A percentile compares a stretch with the other conserved stretches of the same genome.
These are phyloP conservation scores for Moesziomyces sp. DNA, from an alignment of 1,284 basidiomycete species.

Conservation along the genomic window DNA sequence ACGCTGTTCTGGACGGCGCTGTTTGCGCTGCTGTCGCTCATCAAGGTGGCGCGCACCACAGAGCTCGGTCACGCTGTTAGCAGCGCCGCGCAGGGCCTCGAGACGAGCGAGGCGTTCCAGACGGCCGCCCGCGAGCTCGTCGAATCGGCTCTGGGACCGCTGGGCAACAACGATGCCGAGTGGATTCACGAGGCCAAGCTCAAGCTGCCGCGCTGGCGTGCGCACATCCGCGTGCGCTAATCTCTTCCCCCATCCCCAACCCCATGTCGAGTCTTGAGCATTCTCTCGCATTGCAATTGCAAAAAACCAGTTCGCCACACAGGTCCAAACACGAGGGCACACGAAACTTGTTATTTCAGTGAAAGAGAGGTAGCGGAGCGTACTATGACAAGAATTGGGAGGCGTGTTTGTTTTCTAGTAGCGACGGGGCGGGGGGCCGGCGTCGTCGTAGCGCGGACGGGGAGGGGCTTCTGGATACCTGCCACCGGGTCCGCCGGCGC, in stretches of 20 bases:
- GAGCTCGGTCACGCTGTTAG: constrained; percentile 11
- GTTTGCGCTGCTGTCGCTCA: constrained; percentile 26
- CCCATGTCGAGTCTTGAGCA: neutral
- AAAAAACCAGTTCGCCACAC: no score
- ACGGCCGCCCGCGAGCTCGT: constrained; percentile 22
- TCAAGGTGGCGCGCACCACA: constrained; percentile 26
- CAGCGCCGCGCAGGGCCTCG: constrained; percentile 15
- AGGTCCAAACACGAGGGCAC: no score
- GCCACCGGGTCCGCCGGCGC: constrained; percentile 30
- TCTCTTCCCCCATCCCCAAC: no score
- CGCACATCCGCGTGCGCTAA: constrained; percentile 33
- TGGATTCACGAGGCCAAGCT: constrained; percentile 38
- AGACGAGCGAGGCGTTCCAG: constrained; percentile 15
- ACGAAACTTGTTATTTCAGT: neutral
- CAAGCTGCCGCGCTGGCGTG: constrained; percentile 29
- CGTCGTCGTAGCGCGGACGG: constrained; percentile 44
- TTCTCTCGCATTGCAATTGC: neutral
- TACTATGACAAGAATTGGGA: neutral
- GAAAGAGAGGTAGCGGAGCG: neutral
- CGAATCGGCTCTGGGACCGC: constrained; percentile 17
- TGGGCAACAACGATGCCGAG: constrained; percentile 27
- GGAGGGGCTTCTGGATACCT: constrained; percentile 40
- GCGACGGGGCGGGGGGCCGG: constrained; percentile 42
- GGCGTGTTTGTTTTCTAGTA: constrained; percentile 10
- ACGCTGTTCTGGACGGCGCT: constrained; percentile 26